Evolutionary conservation across 2,329 filamentous ascomycete species (phyloP).

Genomic region (Epichloe glyceriae): DNA sequence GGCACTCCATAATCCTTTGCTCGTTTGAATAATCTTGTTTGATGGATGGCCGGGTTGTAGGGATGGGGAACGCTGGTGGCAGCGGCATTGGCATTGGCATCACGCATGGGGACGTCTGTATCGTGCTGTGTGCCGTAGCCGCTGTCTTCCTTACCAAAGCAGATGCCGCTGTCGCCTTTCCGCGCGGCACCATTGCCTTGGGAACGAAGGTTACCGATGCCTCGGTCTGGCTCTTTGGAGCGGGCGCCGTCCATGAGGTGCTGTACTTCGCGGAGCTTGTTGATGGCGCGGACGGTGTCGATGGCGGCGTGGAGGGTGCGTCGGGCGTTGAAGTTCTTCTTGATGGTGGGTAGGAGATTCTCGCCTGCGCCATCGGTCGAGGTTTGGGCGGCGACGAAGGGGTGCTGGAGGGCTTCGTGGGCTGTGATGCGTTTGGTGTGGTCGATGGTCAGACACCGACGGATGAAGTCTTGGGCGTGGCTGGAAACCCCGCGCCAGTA

Average conservation of each 20-base stretch:
- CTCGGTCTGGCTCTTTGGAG: conserved; percentile 35
- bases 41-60: conserved; percentile 41
- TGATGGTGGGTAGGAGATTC: conserved; percentile 54
- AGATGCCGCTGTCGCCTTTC: conserved; percentile 34
- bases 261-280: conserved; percentile 54
- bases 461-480: conserved; percentile 82
- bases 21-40: conserved; percentile 49
- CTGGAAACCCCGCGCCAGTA: conserved; percentile 94
- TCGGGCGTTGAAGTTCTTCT: conserved; percentile 63
- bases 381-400: conserved; percentile 46
- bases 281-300: conserved; percentile 58
- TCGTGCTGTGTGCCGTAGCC: conserved; percentile 33
- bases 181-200: conserved; percentile 9
- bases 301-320: conserved; percentile 57
- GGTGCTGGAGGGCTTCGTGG: conserved; percentile 59
- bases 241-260: conserved; percentile 43
- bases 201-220: conserved; percentile 11
- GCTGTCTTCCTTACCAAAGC: conserved; percentile 30
- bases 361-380: conserved; percentile 35
- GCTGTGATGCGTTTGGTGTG: conserved; percentile 79
- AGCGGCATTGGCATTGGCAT: conserved; percentile 29
- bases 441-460: conserved; percentile 81
- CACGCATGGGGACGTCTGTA: conserved; percentile 31
- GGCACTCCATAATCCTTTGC: conserved; percentile 47
- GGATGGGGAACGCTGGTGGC: conserved; percentile 27